Conservation (phyloP, 345 rosid species). For the Lepidium aucheri region DNA sequence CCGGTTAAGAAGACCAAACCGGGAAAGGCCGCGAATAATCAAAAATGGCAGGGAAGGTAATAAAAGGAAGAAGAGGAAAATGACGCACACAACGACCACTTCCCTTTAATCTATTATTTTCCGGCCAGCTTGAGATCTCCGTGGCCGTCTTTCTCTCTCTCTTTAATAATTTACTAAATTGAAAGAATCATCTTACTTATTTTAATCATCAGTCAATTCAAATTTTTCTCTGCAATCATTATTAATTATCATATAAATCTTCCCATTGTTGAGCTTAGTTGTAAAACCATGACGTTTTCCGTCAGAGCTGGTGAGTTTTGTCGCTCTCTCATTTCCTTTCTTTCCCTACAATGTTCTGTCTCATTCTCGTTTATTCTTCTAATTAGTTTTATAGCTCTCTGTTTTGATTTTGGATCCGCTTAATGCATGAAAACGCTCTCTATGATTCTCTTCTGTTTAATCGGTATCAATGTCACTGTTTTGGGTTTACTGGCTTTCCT, state of each 20-base stretch:
- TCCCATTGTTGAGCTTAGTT: slow-evolving; percentile 6
- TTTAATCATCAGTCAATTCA: neutral
- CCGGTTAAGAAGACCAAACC: slow-evolving; percentile 3
- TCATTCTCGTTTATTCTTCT: neutral
- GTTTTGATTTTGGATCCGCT: neutral
- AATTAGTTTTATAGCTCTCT: neutral
- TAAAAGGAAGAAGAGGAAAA: neutral
- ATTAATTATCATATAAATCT: neutral
- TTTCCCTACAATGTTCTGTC: neutral
- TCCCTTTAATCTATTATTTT: neutral
- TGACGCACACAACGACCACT: slow-evolving; percentile 26
- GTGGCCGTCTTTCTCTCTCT: slow-evolving; percentile 12
- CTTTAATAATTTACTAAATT: slow-evolving; percentile 13
- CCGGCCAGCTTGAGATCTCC: slow-evolving; percentile 16
- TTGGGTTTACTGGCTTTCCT: neutral
- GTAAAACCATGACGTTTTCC: slow-evolving; percentile 17
- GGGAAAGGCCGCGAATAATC: slow-evolving; percentile 3
- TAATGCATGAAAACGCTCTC: neutral
- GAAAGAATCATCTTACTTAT: neutral
- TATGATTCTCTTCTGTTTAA: neutral
- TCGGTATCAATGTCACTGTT: neutral
- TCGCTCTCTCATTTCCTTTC: neutral
- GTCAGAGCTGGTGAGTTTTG: slow-evolving; percentile 17
- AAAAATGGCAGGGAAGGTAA: neutral
- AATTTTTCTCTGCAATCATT: neutral